Evolutionary conservation across 1,284 basidiomycete species (phyloP).

Genomic region (Ceratobasidium sp.): DNA sequence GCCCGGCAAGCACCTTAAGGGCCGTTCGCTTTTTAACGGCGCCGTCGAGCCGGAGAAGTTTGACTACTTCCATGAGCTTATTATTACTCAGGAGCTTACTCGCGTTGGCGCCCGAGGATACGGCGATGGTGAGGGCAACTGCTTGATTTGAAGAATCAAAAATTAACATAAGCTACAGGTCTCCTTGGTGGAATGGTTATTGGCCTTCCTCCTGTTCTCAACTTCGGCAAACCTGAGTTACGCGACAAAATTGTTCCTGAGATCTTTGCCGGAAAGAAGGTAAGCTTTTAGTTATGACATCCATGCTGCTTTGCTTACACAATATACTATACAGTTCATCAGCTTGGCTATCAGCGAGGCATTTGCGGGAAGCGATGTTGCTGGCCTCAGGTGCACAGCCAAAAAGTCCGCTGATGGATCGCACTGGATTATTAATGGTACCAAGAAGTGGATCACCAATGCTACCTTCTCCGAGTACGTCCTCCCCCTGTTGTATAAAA

Average conservation of each 20-base stretch:
- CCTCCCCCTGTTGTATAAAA: not conserved
- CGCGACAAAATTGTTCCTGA: constrained; percentile 86
- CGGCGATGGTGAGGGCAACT: constrained; percentile 73
- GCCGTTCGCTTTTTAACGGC: constrained; percentile 84
- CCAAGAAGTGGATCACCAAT: constrained; percentile 71
- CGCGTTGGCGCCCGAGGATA: constrained; percentile 87
- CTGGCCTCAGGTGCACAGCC: constrained; percentile 63
- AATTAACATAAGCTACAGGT: constrained; percentile 27
- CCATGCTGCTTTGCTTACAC: not conserved
- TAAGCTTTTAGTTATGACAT: not conserved
- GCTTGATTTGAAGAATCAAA: constrained; percentile 53
- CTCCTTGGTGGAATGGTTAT: constrained; percentile 80
- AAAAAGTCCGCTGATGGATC: constrained; percentile 66
- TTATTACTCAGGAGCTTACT: constrained; percentile 88
- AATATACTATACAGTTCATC: constrained; percentile 59
- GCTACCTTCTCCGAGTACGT: constrained; percentile 58
- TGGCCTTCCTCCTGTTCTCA: constrained; percentile 82
- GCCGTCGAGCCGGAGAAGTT: constrained; percentile 86
- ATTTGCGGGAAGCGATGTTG: constrained; percentile 70
- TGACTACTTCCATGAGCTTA: constrained; percentile 64
- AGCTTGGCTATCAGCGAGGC: constrained; percentile 71
- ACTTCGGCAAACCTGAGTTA: constrained; percentile 84
- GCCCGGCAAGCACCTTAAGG: constrained; percentile 86
- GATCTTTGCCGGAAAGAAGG: constrained; percentile 86
- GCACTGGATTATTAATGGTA: constrained; percentile 63